phyloP scores from a whole-genome alignment of 768 basidiomycete species.

The Cyathus striatus region DNA sequence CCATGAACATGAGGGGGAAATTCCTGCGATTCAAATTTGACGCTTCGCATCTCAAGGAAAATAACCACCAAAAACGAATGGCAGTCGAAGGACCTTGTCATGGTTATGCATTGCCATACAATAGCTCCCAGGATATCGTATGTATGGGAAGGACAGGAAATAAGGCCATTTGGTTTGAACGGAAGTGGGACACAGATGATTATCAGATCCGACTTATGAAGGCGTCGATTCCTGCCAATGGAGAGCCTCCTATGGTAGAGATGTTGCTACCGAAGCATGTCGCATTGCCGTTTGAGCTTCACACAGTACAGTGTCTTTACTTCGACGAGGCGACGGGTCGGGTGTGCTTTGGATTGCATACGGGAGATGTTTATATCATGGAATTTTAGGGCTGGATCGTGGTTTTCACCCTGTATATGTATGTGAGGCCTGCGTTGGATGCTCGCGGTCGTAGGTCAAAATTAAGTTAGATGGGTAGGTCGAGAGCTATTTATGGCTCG shows the following conservation, averaged over 20 bases:
- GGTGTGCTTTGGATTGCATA: slow-evolving; percentile 44
- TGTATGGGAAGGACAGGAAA: slow-evolving; percentile 38
- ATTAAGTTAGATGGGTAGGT: too few relatives aligned
- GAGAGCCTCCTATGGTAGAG: slow-evolving; percentile 18
- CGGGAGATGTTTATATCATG: slow-evolving; percentile 49
- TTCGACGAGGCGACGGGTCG: slow-evolving; percentile 55
- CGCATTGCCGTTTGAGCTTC: slow-evolving; percentile 46
- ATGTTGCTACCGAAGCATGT: slow-evolving; percentile 40
- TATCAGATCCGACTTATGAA: slow-evolving; percentile 47
- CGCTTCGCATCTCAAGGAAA: background rate
- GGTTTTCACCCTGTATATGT: too few relatives aligned
- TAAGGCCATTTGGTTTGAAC: slow-evolving; percentile 50
- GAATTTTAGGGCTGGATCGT: slow-evolving; percentile 19
- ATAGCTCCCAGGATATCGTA: slow-evolving; percentile 21
- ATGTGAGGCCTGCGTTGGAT: too few relatives aligned
- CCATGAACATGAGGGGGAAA: background rate
- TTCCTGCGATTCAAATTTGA: background rate
- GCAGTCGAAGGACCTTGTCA: background rate
- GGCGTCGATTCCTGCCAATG: slow-evolving; percentile 30
- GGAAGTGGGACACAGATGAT: slow-evolving; percentile 34
- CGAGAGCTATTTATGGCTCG: too few relatives aligned
- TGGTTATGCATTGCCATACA: slow-evolving; percentile 15
- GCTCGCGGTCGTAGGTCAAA: too few relatives aligned
- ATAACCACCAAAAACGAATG: background rate
- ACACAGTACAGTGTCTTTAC: slow-evolving; percentile 37